Evolutionary conservation across 257 asterid species (phyloP), one percentile per base, ranked within the genome.

Genomic region (Primulina tabacum): DNA sequence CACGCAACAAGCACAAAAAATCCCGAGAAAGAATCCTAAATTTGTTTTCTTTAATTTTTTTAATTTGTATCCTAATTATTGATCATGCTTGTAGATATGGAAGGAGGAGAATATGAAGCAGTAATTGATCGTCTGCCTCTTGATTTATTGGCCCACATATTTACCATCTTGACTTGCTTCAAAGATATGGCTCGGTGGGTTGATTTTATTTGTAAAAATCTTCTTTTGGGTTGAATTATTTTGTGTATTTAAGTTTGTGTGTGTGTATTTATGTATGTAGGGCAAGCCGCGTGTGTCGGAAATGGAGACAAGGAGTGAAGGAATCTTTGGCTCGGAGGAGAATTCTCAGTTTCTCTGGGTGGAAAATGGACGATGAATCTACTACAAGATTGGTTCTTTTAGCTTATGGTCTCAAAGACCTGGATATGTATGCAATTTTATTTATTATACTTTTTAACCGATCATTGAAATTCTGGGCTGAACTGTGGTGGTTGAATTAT

Each of bases 321-420:
- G 95, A 92, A 47, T 90, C 96, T 4, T 70, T 88, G 83, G 90
- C 82, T 7, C 73, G 89, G 80, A 86, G 81, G 71, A 88, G 89
- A 38, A 82, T 37, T 7, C 74, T 90, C 77, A 88, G 94, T 71
- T 90, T 88, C 73, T 87, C 97, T 5, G 95, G 96, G 2, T 90
- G 98, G 97, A 88, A 86, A 79, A 85, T 84, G 84, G 88, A 90
- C 26, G 97, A 90, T 40, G 92, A 89, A 55, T 83, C 96, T 61
- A 84, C 90, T 12, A 78, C 91, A 60, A 92, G 97, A 62, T 83
- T 92, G 8, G 94, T 92, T 76, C 82, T 77, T 24, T 84, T 79
- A 18, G 95, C 98, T 33, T 80, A 78, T 59, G 68, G 86, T 67
- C 97, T 90, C 81, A 92, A 87, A 79, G 97, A 92, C 40, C 96